These are phyloP conservation scores for Leccinum longicurvipes DNA, from an alignment of 768 basidiomycete species.

Conservation along the genomic window DNA sequence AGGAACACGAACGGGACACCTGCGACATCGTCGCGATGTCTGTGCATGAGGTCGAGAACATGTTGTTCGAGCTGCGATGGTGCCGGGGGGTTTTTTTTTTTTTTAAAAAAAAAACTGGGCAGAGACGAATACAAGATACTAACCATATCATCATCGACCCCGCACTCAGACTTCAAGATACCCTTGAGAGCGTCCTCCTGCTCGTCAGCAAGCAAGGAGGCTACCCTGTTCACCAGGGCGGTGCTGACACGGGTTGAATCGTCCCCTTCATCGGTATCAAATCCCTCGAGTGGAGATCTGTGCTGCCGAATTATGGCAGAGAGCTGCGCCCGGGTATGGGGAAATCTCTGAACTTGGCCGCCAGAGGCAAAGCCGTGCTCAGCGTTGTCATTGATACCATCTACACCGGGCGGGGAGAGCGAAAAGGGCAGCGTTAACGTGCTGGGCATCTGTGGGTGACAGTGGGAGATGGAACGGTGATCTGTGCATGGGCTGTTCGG, in stretches of 20 bases:
- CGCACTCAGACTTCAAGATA: slow-evolving; percentile 67
- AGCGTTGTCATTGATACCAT: slow-evolving; percentile 16
- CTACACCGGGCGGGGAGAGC: slow-evolving; percentile 9
- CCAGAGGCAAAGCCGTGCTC: slow-evolving; percentile 15
- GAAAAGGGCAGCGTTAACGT: slow-evolving; percentile 21
- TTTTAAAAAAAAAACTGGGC: slow-evolving; percentile 11
- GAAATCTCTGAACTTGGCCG: slow-evolving; percentile 48
- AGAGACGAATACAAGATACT: slow-evolving; percentile 25
- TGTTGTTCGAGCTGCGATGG: slow-evolving; percentile 71
- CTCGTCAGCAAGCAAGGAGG: slow-evolving; percentile 71
- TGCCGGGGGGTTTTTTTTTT: too few species aligned
- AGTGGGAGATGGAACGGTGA: slow-evolving; percentile 18
- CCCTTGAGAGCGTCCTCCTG: slow-evolving; percentile 83
- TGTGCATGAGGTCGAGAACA: slow-evolving; percentile 94
- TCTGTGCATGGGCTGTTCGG: slow-evolving; percentile 23
- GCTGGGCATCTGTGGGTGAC: slow-evolving; percentile 23
- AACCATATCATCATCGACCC: slow-evolving; percentile 67
- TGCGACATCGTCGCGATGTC: slow-evolving; percentile 81
- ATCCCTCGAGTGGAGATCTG: slow-evolving; percentile 51
- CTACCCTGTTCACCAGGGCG: slow-evolving; percentile 66
- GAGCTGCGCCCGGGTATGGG: slow-evolving; percentile 82
- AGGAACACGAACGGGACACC: slow-evolving; percentile 82
- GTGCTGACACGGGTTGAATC: slow-evolving; percentile 55
- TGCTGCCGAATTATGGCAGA: slow-evolving; percentile 69
- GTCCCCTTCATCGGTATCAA: slow-evolving; percentile 58